Conservation (phyloP, 225 moss, liverwort and hornwort species). For the Asterella californica region DNA sequence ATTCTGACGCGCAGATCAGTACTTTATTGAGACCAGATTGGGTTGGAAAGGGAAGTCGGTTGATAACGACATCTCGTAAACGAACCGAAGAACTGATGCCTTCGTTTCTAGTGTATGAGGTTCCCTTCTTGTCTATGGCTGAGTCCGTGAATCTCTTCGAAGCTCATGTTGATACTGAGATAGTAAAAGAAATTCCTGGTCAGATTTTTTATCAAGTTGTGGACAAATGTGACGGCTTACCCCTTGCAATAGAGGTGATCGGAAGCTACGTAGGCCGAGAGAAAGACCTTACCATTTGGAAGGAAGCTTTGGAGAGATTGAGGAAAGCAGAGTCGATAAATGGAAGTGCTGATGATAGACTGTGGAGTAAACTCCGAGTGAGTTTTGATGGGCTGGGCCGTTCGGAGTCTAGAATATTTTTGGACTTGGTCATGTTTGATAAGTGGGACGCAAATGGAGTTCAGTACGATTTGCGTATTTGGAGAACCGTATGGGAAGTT, state of each 20-base stretch:
- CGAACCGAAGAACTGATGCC: neutral
- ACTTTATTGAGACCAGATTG: conserved; percentile 14
- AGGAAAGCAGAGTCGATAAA: neutral
- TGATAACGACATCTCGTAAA: conserved; percentile 21
- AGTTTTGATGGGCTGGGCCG: conserved; percentile 19
- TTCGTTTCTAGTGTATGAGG: neutral
- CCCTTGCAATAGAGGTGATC: conserved; percentile 30
- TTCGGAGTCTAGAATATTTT: conserved; percentile 29
- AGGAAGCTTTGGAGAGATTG: conserved; percentile 19
- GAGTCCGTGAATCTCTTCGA: neutral
- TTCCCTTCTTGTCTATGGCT: neutral
- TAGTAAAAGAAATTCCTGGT: neutral
- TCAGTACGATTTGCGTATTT: neutral
- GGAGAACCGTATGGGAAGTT: neutral
- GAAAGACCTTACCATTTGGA: conserved; percentile 17
- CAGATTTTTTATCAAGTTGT: conserved; percentile 24
- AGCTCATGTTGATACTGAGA: neutral
- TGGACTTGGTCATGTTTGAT: conserved; percentile 24
- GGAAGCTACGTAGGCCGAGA: conserved; percentile 12
- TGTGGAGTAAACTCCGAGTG: conserved; percentile 27
- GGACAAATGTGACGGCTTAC: conserved; percentile 32
- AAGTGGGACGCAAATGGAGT: neutral
- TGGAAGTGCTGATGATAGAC: neutral
- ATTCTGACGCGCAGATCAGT: conserved; percentile 24
- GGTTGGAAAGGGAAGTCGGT: conserved; percentile 21